Evolutionary conservation across 768 basidiomycete genomes (phyloP).

Genomic region (Lactarius pseudohatsudake): DNA sequence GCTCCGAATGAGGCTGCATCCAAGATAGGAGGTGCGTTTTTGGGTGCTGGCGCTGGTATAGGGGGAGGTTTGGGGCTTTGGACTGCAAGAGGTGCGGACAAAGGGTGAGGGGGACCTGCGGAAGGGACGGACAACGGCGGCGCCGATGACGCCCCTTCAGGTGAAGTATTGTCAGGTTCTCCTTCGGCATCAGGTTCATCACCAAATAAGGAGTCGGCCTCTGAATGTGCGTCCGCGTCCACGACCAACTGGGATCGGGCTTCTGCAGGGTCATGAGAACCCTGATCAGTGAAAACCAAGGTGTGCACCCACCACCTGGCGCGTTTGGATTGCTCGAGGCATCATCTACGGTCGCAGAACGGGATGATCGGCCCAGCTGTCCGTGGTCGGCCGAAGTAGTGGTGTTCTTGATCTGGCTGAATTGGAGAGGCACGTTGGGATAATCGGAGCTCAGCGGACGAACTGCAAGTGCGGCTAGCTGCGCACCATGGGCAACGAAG

Average conservation of each 20-base stretch:
- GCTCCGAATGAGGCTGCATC: constrained; percentile 56
- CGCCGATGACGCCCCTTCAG: constrained; percentile 7
- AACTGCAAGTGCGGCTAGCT: constrained; percentile 78
- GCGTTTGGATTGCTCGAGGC: background rate
- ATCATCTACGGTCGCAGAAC: constrained; percentile 12
- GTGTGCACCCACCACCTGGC: constrained; percentile 12
- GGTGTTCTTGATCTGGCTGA: constrained; percentile 20
- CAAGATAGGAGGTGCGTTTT: constrained; percentile 74
- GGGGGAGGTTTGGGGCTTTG: constrained; percentile 62
- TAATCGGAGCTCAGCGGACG: constrained; percentile 54
- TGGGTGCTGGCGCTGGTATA: constrained; percentile 49
- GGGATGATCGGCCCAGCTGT: constrained; percentile 5
- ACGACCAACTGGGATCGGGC: constrained; percentile 17
- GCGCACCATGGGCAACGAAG: constrained; percentile 81
- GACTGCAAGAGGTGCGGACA: constrained; percentile 27
- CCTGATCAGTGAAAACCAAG: background rate
- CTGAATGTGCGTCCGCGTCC: constrained; percentile 66
- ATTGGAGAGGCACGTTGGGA: constrained; percentile 30
- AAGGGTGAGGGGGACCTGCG: constrained; percentile 21
- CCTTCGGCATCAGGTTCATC: constrained; percentile 70
- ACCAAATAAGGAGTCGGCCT: constrained; percentile 87
- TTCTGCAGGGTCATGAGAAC: constrained; percentile 18
- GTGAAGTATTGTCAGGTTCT: constrained; percentile 36
- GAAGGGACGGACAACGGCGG: constrained; percentile 22
- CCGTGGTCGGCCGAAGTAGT: constrained; percentile 15